phyloP scores from a whole-genome alignment of 2,329 filamentous ascomycete genomes.

The Helotiales sp. region DNA sequence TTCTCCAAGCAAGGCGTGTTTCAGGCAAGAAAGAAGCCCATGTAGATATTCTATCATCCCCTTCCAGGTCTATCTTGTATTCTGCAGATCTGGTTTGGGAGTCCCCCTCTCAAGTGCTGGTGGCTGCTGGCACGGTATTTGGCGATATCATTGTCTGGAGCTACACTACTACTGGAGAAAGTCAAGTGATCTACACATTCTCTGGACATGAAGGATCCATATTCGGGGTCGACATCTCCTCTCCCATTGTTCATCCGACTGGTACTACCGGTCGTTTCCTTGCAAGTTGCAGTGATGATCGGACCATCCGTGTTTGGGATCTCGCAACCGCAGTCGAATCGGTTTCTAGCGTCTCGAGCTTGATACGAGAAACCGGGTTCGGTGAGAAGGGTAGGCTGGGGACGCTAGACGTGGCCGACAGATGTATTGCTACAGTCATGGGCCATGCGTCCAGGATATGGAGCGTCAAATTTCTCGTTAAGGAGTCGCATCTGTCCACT shows the following conservation, averaged over 20 bases:
- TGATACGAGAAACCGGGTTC: constrained; percentile 65
- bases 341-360: neutral
- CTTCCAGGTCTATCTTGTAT: constrained; percentile 85
- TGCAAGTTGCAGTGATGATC: constrained; percentile 92
- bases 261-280: constrained; percentile 63
- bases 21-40: constrained; percentile 43
- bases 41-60: constrained; percentile 59
- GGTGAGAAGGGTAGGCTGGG: constrained; percentile 48
- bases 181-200: constrained; percentile 58
- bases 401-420: constrained; percentile 45
- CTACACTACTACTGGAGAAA: constrained; percentile 50
- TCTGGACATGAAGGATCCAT: constrained; percentile 87
- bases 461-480: constrained; percentile 71
- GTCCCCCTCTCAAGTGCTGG: constrained; percentile 62
- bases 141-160: constrained; percentile 94
- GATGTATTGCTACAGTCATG: constrained; percentile 74
- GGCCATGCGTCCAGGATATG: constrained; percentile 91
- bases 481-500: neutral
- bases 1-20: constrained; percentile 56
- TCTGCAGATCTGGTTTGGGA: constrained; percentile 76
- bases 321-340: constrained; percentile 49
- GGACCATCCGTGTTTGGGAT: constrained; percentile 88
- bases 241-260: constrained; percentile 49
- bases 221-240: constrained; percentile 84
- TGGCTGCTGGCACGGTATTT: constrained; percentile 91